Evolutionary conservation across 768 basidiomycete genomes (phyloP), one percentile per base, ranked within the genome.

Genomic region (Fomitopsis pulvina): DNA sequence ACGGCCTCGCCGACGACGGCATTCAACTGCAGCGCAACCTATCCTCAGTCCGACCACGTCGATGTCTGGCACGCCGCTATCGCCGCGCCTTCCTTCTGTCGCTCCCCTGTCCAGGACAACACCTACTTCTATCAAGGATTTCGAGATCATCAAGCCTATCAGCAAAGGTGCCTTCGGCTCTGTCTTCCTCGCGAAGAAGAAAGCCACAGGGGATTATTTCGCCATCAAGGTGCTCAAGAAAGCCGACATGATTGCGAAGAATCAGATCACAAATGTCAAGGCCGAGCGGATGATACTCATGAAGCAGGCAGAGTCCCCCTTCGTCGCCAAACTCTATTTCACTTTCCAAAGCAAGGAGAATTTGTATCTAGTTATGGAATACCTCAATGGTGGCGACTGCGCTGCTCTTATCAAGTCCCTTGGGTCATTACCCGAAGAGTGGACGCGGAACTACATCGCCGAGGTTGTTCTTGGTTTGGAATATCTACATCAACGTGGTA

Each of bases 231-330:
- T 98, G n/a, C 70, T 99, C 64, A 97, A 95, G 74, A 99, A 99
- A 73, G 92, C 93, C n/a, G 96, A 99, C 69, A 99, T 99, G 96
- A 98, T 99, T 66, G 91, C 96, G 34, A 99, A 99, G 79, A 99
- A 99, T 72, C 96, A 99, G 68, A 95, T 99, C 66, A 98, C 96
- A 43, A 99, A 98, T 64, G 96, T 99, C 67, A 98, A 98, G 71
- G 96, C 96, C 1, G 96, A 99, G 72, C 80, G 96, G 50, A 98
- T 96, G 85, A 99, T 99, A 61, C 78, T 99, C 58, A 99, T 99
- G 96, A 93, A 93, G 65, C 95, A 98, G 67, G 89, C 95, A 1
- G 93, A 96, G 67, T 96, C 93, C 8, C 95, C 96, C 14, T 95
- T 98, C 62, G 96, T 98, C 44, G 92, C 92, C 43, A 96, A 96